Percentiles rank a stretch among this genome's conserved stretches.
Evolutionary conservation across 2,329 filamentous ascomycete species (phyloP).

Genomic region (Seiridium cupressi): DNA sequence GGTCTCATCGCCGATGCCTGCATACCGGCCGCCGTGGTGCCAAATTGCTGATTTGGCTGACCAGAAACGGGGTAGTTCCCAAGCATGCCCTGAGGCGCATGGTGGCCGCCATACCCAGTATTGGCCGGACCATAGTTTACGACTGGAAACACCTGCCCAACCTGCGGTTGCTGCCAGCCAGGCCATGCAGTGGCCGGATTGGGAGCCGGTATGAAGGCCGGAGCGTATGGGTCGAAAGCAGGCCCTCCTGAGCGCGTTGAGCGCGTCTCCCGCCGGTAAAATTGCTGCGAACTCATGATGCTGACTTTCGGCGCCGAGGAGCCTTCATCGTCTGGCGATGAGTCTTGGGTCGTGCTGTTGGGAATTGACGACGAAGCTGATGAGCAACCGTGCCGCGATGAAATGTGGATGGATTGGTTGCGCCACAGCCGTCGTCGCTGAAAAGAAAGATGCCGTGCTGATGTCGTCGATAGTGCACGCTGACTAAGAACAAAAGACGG

Average conservation of each 20-base stretch:
- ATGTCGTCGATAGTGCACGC: background rate
- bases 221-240: background rate
- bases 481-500: background rate
- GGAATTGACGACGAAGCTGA: background rate
- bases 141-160: background rate
- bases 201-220: background rate
- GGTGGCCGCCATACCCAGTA: no score
- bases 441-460: background rate
- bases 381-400: background rate
- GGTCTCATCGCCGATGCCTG: no score
- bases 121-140: background rate
- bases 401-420: background rate
- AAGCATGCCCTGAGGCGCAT: background rate
- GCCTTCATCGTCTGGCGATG: no score
- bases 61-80: background rate
- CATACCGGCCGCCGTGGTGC: no score
- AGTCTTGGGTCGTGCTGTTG: background rate
- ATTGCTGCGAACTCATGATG: constrained; percentile 1
- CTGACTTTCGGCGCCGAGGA: background rate
- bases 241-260: background rate
- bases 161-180: background rate
- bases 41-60: background rate
- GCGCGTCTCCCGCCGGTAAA: background rate
- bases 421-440: background rate
- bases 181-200: background rate